phyloP scores from a whole-genome alignment of 257 asterid species.

The Solanum appendiculatum region DNA sequence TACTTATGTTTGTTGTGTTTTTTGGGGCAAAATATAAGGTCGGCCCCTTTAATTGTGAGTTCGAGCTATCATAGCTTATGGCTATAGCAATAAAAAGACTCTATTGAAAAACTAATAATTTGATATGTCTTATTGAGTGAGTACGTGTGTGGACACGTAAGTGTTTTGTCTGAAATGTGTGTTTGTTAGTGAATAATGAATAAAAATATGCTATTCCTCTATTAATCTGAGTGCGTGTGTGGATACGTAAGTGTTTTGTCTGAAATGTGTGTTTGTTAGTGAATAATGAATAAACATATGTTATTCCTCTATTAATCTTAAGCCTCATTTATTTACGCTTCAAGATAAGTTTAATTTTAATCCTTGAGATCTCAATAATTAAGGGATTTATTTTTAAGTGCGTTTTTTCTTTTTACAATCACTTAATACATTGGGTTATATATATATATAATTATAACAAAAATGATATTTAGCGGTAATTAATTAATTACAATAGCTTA shows the following conservation, averaged over 20 bases:
- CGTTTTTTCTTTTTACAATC: not conserved
- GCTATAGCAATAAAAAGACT: no score
- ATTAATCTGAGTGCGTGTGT: no score
- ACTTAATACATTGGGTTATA: not conserved
- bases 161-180: not conserved
- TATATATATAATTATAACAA: no score
- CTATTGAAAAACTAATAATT: no score
- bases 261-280: not conserved
- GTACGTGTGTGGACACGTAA: no score
- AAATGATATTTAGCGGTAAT: no score
- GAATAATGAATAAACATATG: not conserved
- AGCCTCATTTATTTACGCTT: not conserved
- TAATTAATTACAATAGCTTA: no score
- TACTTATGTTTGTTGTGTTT: not conserved
- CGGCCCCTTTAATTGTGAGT: not conserved
- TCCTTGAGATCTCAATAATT: not conserved
- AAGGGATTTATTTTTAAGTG: not conserved
- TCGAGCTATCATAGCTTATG: not conserved
- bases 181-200: not conserved
- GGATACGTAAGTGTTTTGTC: not conserved
- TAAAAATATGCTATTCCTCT: not conserved
- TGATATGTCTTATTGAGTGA: not conserved
- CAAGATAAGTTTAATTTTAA: not conserved
- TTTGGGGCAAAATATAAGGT: not conserved
- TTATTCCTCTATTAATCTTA: not conserved